These are phyloP conservation scores for Orbilia oligospora DNA, from an alignment of 2,329 filamentous ascomycete genomes.

Conservation along the genomic window DNA sequence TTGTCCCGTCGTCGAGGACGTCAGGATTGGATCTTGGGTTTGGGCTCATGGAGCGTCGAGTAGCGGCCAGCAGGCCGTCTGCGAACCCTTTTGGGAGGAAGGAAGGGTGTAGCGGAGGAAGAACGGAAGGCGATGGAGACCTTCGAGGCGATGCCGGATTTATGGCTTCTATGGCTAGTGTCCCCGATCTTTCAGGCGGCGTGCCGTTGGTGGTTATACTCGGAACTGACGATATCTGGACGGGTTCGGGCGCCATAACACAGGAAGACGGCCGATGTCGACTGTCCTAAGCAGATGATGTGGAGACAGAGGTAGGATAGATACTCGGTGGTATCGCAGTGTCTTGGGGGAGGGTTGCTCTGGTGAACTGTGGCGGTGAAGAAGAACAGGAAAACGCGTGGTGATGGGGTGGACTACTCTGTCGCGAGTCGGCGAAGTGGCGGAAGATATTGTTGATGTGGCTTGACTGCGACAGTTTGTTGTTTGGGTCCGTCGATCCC, in stretches of 20 bases:
- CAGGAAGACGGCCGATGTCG: constrained; percentile 16
- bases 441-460: constrained; percentile 28
- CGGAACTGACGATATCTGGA: constrained; percentile 58
- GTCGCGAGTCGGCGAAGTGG: constrained; percentile 21
- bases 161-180: constrained; percentile 56
- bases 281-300: constrained; percentile 15
- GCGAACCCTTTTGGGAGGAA: constrained; percentile 45
- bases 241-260: constrained; percentile 60
- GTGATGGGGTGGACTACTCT: constrained; percentile 5
- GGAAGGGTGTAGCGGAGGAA: constrained; percentile 49
- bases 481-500: constrained; percentile 42
- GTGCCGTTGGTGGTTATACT: constrained; percentile 61
- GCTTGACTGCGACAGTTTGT: constrained; percentile 45
- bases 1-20: constrained; percentile 45
- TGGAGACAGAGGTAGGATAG: background rate
- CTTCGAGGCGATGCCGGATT: constrained; percentile 58
- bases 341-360: background rate
- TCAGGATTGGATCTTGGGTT: constrained; percentile 41
- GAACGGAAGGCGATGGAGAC: constrained; percentile 51
- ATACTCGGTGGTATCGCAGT: background rate
- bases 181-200: constrained; percentile 56
- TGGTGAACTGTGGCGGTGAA: constrained; percentile 28
- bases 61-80: constrained; percentile 47
- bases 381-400: constrained; percentile 10
- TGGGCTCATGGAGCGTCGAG: constrained; percentile 47